Evolutionary conservation across 2,329 filamentous ascomycete genomes (phyloP), one percentile per base, ranked within the genome.

Genomic region (Penicillium hordei): DNA sequence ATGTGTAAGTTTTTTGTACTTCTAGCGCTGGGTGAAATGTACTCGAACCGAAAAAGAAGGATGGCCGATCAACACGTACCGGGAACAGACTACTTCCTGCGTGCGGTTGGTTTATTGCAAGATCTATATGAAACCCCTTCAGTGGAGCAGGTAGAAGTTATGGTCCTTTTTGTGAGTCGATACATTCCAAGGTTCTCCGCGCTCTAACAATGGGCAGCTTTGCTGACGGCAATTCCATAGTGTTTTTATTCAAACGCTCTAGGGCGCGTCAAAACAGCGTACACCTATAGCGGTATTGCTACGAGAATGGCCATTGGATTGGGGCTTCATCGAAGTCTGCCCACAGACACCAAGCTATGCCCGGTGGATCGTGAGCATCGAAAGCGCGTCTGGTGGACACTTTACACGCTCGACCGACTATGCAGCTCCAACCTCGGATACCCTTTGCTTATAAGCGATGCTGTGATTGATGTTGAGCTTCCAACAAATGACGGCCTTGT

Each of bases 391-490:
- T 79, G 75, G 72, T 79, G 76, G 77, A 79, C 78, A 0, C 71
- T 77, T 0, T 80, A 79, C 43, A 74, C 70, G 9, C 69, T 80
- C 23, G 78, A 81, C 55, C 68, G 77, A 0, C 70, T 79, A 62
- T 77, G 72, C 68, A 75, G 75, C 3, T 73, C 75, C 0, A 75
- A 76, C 38, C 62, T 79, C 4, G 75, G 77, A 0, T 75, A 78
- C 49, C 76, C 78, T 0, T 69, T 75, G 1, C 72, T 74, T 8
- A 71, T 80, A 12, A 71, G 72, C 58, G 33, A 36, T 36, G 33
- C 33, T 9, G 33, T 36, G 15, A 36, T 36, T 36, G 33, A 36
- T 36, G 33, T 36, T 36, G 33, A 36, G 15, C 33, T 36, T 36
- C 33, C 33, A 17, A 36, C 33, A 17, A 36, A n/a, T 36, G 33